Conservation (phyloP, 2,329 filamentous ascomycete species). For the Pseudogymnoascus sp. region DNA sequence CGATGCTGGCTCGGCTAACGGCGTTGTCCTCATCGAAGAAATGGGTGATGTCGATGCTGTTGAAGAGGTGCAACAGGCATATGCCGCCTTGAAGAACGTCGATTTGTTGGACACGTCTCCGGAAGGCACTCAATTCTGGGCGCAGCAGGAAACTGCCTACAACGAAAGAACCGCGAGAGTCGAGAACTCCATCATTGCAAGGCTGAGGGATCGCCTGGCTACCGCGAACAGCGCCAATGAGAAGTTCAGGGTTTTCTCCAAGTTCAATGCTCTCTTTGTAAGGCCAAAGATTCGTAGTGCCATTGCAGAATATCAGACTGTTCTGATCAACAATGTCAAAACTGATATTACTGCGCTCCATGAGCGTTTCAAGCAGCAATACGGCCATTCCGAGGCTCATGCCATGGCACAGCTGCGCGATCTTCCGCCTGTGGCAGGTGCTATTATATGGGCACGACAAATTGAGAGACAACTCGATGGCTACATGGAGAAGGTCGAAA, state of each 20-base stretch:
- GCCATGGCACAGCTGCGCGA: constrained; percentile 97
- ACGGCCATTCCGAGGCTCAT: constrained; percentile 94
- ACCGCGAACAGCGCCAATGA: constrained; percentile 97
- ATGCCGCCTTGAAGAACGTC: constrained; percentile 87
- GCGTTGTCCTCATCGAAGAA: constrained; percentile 73
- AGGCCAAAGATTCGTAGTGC: constrained; percentile 98
- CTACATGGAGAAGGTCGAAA: constrained; percentile 99
- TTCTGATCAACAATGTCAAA: constrained; percentile 96
- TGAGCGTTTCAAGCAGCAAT: constrained; percentile 97
- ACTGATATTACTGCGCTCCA: constrained; percentile 88
- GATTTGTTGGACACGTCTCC: constrained; percentile 87
- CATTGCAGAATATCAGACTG: constrained; percentile 95
- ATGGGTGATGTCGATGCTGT: constrained; percentile 96
- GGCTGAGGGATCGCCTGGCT: constrained; percentile 81
- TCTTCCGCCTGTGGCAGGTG: constrained; percentile 87
- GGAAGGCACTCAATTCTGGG: constrained; percentile 86
- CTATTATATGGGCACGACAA: constrained; percentile 95
- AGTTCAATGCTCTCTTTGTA: constrained; percentile 98
- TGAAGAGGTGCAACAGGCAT: constrained; percentile 90
- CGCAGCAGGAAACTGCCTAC: constrained; percentile 88
- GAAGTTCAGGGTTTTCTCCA: constrained; percentile 99
- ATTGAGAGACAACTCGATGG: constrained; percentile 92
- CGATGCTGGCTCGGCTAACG: constrained; percentile 45
- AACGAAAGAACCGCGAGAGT: constrained; percentile 95
- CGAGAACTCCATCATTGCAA: constrained; percentile 97